Evolutionary conservation across 2,329 filamentous ascomycete species (phyloP), one percentile per base, ranked within the genome.

Genomic region (Penicillium concentricum): DNA sequence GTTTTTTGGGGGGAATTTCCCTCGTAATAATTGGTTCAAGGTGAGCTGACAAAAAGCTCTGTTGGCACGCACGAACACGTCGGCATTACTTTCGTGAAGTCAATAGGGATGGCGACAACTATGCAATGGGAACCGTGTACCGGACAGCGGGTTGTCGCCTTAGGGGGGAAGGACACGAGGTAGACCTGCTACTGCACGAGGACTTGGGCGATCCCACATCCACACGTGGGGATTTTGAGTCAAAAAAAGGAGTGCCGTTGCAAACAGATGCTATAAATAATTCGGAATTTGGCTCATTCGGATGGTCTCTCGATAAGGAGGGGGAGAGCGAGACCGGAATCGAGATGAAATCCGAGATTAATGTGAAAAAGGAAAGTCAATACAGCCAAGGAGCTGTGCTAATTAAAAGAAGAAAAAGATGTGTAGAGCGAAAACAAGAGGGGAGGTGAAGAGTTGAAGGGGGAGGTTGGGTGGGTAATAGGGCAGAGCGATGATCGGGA

Each of bases 121-220:
- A 41, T 34, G 28, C 39, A 51, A 32, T 28, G 54, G 45, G 52
- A 58, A 60, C 63, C 61, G 65, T 67, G 69, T 72, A 59, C 65
- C 66, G 60, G 68, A 68, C 66, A 68, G 60, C 66, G 67, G 66
- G 56, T 52, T 52, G 34, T 49, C 53, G 60, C 45, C 51, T 54
- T 52, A 45, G 44, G 58, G 46, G 54, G 51, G 42, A 51, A 54
- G 35, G 51, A 48, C 58, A 56, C 54, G 59, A 58, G 61, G 67
- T 66, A 69, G 66, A 67, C 67, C 65, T 65, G 69, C 68, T 72
- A 71, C 65, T 64, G 68, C 68, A 67, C 70, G 67, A 68, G 67
- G 54, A 53, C 24, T 59, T 51, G 51, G 51, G 37, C 38, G 44
- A 52, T 61, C 57, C 52, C 55, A 58, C 56, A 51, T 52, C 48